phyloP scores from a whole-genome alignment of 257 asterid genomes.

The Salvia hispanica region DNA sequence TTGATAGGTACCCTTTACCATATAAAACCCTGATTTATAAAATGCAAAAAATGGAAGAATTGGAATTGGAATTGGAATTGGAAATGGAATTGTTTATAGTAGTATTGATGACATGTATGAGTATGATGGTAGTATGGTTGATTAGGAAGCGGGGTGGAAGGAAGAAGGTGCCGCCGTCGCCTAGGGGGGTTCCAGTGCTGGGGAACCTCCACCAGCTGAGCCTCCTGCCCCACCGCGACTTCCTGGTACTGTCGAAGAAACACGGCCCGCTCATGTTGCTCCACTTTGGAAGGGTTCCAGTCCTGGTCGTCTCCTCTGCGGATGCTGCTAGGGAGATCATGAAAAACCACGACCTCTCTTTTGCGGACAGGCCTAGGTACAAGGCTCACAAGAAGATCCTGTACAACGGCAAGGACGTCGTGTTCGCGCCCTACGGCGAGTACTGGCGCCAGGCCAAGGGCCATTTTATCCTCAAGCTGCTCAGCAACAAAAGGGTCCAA shows the following conservation, averaged over 20 bases:
- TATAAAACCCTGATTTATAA: too few species aligned
- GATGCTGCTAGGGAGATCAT: background rate
- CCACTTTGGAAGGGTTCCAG: background rate
- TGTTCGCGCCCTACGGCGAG: slow-evolving; percentile 8
- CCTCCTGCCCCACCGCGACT: background rate
- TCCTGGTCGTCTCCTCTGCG: slow-evolving; percentile 5
- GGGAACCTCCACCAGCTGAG: slow-evolving; percentile 20
- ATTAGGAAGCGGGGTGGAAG: background rate
- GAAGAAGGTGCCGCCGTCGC: slow-evolving; percentile 7
- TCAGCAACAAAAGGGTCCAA: slow-evolving; percentile 17
- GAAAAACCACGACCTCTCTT: background rate
- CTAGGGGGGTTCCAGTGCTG: background rate
- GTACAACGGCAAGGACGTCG: background rate
- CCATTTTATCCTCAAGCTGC: slow-evolving; percentile 13
- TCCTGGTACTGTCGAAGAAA: background rate
- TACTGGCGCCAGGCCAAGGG: slow-evolving; percentile 30
- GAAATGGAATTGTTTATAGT: too few species aligned
- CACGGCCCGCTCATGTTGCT: slow-evolving; percentile 13
- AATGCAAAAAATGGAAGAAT: too few species aligned
- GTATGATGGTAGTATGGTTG: background rate
- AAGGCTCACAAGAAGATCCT: slow-evolving; percentile 7
- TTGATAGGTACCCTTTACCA: too few species aligned
- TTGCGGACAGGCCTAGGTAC: background rate
- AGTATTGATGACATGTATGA: too few species aligned
- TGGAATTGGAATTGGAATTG: too few species aligned